Evolutionary conservation across 140 eudicot species (phyloP).

Genomic region (Oenanthe javanica): DNA sequence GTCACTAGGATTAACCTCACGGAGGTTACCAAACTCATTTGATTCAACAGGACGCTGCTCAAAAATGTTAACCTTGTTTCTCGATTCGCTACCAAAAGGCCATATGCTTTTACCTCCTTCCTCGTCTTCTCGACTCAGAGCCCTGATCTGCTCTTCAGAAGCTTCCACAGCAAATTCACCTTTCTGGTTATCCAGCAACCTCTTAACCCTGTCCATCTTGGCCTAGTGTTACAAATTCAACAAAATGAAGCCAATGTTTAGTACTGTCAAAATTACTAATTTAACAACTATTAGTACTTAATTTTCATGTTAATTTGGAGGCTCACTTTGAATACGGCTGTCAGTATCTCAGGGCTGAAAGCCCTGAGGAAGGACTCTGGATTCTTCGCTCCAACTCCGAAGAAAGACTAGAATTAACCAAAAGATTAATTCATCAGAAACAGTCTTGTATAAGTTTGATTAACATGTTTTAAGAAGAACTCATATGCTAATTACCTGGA

Average conservation of each 20-base stretch:
- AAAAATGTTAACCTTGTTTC: constrained; percentile 37
- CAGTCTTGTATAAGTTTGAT: background rate
- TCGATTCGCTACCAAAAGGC: constrained; percentile 37
- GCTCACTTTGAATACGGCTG: constrained; percentile 63
- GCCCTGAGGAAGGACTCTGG: constrained; percentile 50
- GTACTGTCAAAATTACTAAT: background rate
- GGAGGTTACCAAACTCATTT: constrained; percentile 46
- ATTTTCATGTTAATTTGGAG: background rate
- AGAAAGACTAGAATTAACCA: constrained; percentile 30
- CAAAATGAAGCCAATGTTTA: background rate
- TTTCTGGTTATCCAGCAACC: constrained; percentile 26
- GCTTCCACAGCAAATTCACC: constrained; percentile 49
- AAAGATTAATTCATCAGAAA: background rate
- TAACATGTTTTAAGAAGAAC: background rate
- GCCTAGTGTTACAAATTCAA: constrained; percentile 23
- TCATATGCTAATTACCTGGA: constrained; percentile 29
- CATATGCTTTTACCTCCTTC: constrained; percentile 33
- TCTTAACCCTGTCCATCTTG: constrained; percentile 26
- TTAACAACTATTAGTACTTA: background rate
- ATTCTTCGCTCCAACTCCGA: constrained; percentile 51
- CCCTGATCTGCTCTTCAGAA: constrained; percentile 52
- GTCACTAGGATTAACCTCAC: constrained; percentile 33
- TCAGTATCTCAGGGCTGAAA: constrained; percentile 53
- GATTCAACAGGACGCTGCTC: constrained; percentile 26
- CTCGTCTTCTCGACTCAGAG: constrained; percentile 27